Conservation (phyloP, 345 rosid species). For the Odontarrhena argentea region DNA sequence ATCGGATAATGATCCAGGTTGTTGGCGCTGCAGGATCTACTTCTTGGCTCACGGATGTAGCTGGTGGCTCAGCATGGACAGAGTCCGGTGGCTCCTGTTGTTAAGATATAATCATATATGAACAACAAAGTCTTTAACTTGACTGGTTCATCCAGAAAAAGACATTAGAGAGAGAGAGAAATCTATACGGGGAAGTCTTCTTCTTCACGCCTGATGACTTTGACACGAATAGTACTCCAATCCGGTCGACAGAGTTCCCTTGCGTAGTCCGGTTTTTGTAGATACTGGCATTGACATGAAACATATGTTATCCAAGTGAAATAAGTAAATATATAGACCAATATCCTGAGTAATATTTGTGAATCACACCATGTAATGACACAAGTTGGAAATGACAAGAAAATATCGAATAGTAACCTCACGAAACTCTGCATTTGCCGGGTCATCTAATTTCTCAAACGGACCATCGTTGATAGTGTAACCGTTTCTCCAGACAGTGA, state of each 20-base stretch:
- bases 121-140: not conserved
- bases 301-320: slow-evolving; percentile 8
- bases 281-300: slow-evolving; percentile 43
- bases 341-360: too few relatives aligned
- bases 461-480: slow-evolving; percentile 67
- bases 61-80: slow-evolving; percentile 43
- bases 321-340: too few relatives aligned
- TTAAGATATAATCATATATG: not conserved
- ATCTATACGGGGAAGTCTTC: slow-evolving; percentile 55
- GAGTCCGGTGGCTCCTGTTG: slow-evolving; percentile 49
- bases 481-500: slow-evolving; percentile 72
- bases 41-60: not conserved
- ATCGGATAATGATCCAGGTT: too few relatives aligned
- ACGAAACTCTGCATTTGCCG: slow-evolving; percentile 56
- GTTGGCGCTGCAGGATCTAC: too few relatives aligned
- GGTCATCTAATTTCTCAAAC: slow-evolving; percentile 62
- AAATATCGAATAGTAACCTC: slow-evolving; percentile 49
- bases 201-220: slow-evolving; percentile 54
- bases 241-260: slow-evolving; percentile 44
- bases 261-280: slow-evolving; percentile 58
- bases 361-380: not conserved
- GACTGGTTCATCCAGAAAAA: not conserved
- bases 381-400: not conserved
- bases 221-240: slow-evolving; percentile 47
- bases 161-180: not conserved